These are phyloP conservation scores for Aureobasidium lini DNA, from an alignment of 2,329 filamentous ascomycete genomes.

Conservation along the genomic window DNA sequence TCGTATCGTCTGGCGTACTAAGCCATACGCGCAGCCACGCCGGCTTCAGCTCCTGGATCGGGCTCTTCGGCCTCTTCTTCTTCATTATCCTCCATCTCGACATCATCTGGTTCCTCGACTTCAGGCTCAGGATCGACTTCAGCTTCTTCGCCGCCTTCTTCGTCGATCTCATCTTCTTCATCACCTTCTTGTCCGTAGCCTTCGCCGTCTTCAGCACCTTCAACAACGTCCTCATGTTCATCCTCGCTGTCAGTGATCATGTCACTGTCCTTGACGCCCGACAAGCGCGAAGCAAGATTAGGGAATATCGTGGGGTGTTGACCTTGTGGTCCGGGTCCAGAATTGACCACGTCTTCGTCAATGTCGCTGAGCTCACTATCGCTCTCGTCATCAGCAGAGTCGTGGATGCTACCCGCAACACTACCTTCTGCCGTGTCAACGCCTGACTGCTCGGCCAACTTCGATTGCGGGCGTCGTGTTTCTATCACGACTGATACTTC, in stretches of 20 bases:
- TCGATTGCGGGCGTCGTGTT: constrained; percentile 18
- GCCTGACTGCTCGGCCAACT: constrained; percentile 18
- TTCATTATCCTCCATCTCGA: not conserved
- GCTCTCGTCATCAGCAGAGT: constrained; percentile 49
- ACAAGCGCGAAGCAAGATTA: not conserved
- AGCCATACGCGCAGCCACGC: not conserved
- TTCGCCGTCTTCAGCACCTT: constrained; percentile 15
- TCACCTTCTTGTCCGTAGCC: constrained; percentile 19
- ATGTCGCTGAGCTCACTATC: constrained; percentile 49
- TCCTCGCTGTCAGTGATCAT: constrained; percentile 10
- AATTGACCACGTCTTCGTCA: constrained; percentile 30
- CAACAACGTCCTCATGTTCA: constrained; percentile 8
- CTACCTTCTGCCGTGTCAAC: constrained; percentile 32
- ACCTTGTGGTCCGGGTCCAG: constrained; percentile 13
- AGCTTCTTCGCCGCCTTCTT: not conserved
- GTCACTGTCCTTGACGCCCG: not conserved
- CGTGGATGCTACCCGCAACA: constrained; percentile 46
- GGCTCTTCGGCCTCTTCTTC: not conserved
- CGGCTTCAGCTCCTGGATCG: not conserved
- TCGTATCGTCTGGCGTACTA: not conserved
- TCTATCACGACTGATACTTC: constrained; percentile 25
- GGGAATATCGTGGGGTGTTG: not conserved
- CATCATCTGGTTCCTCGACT: not conserved
- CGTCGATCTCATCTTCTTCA: constrained; percentile 16
- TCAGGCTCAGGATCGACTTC: constrained; percentile 7